phyloP scores from a whole-genome alignment of 768 basidiomycete species.

The Leccinum subtestaceum region DNA sequence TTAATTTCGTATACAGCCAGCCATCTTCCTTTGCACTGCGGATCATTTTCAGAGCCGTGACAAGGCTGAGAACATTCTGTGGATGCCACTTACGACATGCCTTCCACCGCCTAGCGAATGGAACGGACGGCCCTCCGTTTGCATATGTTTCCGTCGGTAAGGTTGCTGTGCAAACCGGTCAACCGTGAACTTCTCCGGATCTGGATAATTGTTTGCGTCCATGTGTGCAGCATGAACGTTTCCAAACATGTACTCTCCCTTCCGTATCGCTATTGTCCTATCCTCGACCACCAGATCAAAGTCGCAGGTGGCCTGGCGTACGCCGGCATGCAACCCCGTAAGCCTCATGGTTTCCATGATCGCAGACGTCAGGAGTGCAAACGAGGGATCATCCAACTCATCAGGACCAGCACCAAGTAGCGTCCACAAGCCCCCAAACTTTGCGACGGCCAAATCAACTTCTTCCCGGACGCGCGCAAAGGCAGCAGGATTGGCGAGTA shows the following conservation, averaged over 20 bases:
- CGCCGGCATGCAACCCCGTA: constrained; percentile 14
- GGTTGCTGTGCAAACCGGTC: constrained; percentile 20
- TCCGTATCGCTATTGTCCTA: constrained; percentile 12
- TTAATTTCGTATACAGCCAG: constrained; percentile 25
- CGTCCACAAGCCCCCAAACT: constrained; percentile 10
- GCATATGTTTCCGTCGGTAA: constrained; percentile 13
- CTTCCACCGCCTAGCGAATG: constrained; percentile 17
- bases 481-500: constrained; percentile 43
- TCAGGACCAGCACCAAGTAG: constrained; percentile 13
- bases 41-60: background rate
- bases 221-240: constrained; percentile 20
- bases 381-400: constrained; percentile 16
- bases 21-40: constrained; percentile 27
- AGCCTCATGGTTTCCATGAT: constrained; percentile 29
- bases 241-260: constrained; percentile 21
- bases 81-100: constrained; percentile 14
- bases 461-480: constrained; percentile 46
- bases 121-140: constrained; percentile 13
- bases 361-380: constrained; percentile 23
- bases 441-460: constrained; percentile 34
- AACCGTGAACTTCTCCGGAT: constrained; percentile 14
- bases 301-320: constrained; percentile 18
- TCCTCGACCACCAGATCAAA: constrained; percentile 13
- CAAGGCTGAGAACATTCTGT: background rate
- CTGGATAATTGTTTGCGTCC: constrained; percentile 11